Evolutionary conservation across 2,329 filamentous ascomycete species (phyloP).

Genomic region (Neofusicoccum laricinum): DNA sequence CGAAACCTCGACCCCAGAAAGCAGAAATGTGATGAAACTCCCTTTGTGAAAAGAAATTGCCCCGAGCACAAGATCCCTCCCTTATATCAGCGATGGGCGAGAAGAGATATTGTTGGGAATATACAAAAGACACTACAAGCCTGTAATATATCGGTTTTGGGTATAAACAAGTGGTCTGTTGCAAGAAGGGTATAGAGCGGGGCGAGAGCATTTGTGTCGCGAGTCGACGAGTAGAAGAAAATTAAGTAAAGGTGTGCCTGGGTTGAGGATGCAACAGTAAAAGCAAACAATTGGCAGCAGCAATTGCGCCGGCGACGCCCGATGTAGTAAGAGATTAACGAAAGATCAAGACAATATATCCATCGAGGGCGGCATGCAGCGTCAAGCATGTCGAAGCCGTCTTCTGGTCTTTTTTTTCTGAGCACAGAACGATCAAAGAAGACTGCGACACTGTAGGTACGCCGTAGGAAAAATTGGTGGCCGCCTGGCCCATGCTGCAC

Average conservation of each 20-base stretch:
- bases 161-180: neutral
- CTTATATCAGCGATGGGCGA: neutral
- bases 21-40: no score
- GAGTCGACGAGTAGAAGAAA: neutral
- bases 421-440: neutral
- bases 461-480: neutral
- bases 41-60: neutral
- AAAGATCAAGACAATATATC: no score
- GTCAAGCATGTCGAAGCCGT: neutral
- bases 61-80: neutral
- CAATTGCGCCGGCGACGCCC: no score
- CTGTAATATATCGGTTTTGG: neutral
- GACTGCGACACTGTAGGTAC: neutral
- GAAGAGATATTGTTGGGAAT: neutral
- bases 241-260: neutral
- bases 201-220: neutral
- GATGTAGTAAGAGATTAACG: no score
- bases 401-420: neutral
- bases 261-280: no score
- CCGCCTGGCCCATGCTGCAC: neutral
- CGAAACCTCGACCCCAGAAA: neutral
- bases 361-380: neutral
- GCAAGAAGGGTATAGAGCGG: constrained; percentile 6
- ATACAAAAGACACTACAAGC: neutral
- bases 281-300: no score